phyloP scores from a whole-genome alignment of 139 green algal genomes.

The Ettlia oleoabundans region DNA sequence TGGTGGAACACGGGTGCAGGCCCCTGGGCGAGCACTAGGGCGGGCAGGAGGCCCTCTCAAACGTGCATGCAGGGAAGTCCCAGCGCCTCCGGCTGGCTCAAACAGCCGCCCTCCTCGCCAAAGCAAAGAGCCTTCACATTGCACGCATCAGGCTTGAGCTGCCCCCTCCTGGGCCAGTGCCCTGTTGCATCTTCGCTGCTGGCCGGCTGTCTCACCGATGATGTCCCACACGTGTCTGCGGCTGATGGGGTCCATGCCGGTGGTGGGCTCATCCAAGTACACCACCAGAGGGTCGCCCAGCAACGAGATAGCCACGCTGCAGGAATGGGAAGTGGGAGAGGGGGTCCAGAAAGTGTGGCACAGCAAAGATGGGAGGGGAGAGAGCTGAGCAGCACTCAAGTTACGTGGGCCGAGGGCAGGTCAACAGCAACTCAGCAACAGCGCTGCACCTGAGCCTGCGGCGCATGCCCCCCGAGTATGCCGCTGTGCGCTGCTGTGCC shows the following conservation, averaged over 20 bases:
- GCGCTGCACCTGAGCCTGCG: slow-evolving; percentile 64
- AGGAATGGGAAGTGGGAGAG: not conserved
- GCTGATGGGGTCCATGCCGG: slow-evolving; percentile 91
- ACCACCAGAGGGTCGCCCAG: slow-evolving; percentile 92
- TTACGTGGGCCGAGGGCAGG: not conserved
- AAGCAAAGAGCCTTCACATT: no score
- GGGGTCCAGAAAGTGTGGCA: not conserved
- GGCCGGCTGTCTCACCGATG: slow-evolving; percentile 58
- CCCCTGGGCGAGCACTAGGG: no score
- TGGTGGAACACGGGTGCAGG: not conserved
- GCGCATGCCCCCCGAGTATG: slow-evolving; percentile 89
- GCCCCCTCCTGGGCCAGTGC: no score
- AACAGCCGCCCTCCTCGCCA: no score
- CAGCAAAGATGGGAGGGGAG: no score
- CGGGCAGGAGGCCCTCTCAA: not conserved
- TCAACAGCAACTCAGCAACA: not conserved
- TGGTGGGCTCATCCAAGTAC: slow-evolving; percentile 96
- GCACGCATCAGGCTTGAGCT: no score
- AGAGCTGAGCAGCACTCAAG: no score
- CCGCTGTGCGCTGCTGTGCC: slow-evolving; percentile 7
- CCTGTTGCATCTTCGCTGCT: no score
- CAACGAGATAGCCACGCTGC: slow-evolving; percentile 86
- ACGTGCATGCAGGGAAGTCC: no score
- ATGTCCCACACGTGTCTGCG: slow-evolving; percentile 94
- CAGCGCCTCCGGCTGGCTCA: not conserved